Evolutionary conservation across 225 moss, liverwort and hornwort genomes (phyloP), one percentile per base, ranked within the genome.

Genomic region (Pleurozium schreberi): DNA sequence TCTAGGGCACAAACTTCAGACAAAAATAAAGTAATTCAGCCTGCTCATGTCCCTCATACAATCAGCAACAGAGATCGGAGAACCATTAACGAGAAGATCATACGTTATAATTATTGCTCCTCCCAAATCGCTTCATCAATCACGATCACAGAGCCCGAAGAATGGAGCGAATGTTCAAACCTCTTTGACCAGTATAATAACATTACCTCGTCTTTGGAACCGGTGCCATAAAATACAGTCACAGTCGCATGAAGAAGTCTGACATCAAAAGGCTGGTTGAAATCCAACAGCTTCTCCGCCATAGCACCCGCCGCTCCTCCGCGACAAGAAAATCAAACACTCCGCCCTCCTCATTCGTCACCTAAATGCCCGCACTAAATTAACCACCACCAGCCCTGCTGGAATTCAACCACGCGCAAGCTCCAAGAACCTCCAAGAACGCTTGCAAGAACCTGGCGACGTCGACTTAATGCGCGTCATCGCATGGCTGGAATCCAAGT

Each of bases 251-350:
- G 97, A 94, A 98, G 98, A 96, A 97, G 98, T 65, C 95, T 95
- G 57, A 98, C 98, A 88, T 98, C 97, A 83, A 98, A 97, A n/a
- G 98, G 96, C 91, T 95, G 96, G 50, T 92, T 83, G 87, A 98
- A 98, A 89, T 98, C 98, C 93, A 98, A 90, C 87, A 97, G 95
- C 94, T 96, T 98, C 93, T 96, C 98, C 86, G 97, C 98, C 98
- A 98, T 98, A 53, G 92, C 88, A 40, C 82, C 61, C 82, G 90
- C 90, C 91, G 81, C 85, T 93, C 65, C 76, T 69, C 88, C 62
- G 84, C 89, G 65, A 82, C 64, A 75, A 88, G 60, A 74, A 77
- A 84, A 27, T 57, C 81, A 67, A 83, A 69, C 83, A 81, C 75
- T 6, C 69, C 67, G 36, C 63, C 67, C 63, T 22, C 57, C 31